phyloP scores from a whole-genome alignment of 768 basidiomycete genomes.

The Pulveroboletus sp. region DNA sequence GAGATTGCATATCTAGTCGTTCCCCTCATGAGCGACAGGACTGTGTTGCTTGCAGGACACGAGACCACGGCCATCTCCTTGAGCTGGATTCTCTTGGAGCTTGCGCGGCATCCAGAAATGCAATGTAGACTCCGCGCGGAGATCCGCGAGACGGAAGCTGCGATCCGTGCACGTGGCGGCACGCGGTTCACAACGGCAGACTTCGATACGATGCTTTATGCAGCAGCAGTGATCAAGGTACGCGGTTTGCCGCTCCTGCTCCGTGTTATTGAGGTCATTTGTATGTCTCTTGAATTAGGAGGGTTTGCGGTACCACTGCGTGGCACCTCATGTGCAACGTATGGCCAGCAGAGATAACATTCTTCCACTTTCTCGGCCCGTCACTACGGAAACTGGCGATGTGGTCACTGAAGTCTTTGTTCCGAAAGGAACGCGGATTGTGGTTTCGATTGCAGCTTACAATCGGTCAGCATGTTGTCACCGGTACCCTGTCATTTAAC shows the following conservation, averaged over 20 bases:
- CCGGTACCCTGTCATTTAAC: neutral
- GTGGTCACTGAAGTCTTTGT: conserved; percentile 42
- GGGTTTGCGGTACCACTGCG: conserved; percentile 45
- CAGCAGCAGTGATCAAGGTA: conserved; percentile 35
- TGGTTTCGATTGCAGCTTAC: conserved; percentile 52
- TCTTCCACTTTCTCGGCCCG: conserved; percentile 54
- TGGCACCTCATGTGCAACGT: conserved; percentile 47
- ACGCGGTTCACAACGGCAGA: conserved; percentile 33
- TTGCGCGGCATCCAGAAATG: conserved; percentile 53
- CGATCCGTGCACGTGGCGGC: conserved; percentile 8
- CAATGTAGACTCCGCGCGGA: conserved; percentile 54
- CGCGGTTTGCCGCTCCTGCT: neutral
- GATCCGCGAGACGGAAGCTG: conserved; percentile 10
- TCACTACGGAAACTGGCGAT: conserved; percentile 44
- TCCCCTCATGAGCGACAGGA: conserved; percentile 23
- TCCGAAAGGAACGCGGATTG: conserved; percentile 48
- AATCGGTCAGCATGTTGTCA: conserved; percentile 38
- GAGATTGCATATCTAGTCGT: neutral
- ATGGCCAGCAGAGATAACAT: conserved; percentile 50
- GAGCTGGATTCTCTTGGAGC: conserved; percentile 60
- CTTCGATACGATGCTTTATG: conserved; percentile 50
- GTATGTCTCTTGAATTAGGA: conserved; percentile 32
- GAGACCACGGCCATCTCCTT: conserved; percentile 60
- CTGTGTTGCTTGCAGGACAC: conserved; percentile 48
- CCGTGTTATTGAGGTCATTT: conserved; percentile 14